Evolutionary conservation across 2,329 filamentous ascomycete genomes (phyloP), one percentile per base, ranked within the genome.

Genomic region (Chaetomiaceae sp.): DNA sequence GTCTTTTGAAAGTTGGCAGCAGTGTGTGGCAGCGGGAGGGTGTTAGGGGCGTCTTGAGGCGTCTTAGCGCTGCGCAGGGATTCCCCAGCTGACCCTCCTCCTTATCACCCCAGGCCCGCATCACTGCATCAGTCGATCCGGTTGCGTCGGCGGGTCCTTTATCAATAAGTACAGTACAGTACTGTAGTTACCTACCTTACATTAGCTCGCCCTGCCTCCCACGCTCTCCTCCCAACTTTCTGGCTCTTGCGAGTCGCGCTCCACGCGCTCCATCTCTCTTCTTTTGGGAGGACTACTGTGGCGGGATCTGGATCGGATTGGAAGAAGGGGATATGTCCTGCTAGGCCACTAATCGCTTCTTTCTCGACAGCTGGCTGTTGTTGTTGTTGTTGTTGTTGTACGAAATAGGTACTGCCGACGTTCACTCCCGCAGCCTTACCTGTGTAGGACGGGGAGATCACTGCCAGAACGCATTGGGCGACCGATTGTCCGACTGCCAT

Each of bases 201-300:
- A n/a, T 47, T 60, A 45, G 47, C 45, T 41, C 20, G 11, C 30
- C 33, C 47, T 21, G 40, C 49, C 23, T 21, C 37, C 45, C 29
- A 23, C 38, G 30, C 27, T 34, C 42, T 33, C 44, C 38, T 47
- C 37, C 16, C 40, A 23, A 40, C 44, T 40, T 56, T 27, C 45
- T 45, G 43, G 43, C 48, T 48, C 25, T 21, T 36, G 30, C 51
- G 45, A 56, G 51, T 58, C 56, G 61, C 58, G 61, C 51, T 56
- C 48, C 52, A 58, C 57, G 60, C 57, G 58, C 57, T 44, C 54
- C 53, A 34, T 47, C 21, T 48, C 32, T 54, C 30, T 42, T 20
- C 34, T 51, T 36, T 10, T 42, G 43, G 48, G 44, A 52, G 53
- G 48, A 21, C 11, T 20, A 3, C 25, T 6, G n/a, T n/a, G 23